Evolutionary conservation across 768 basidiomycete genomes (phyloP).

Genomic region (Boletus vermiculosoides): DNA sequence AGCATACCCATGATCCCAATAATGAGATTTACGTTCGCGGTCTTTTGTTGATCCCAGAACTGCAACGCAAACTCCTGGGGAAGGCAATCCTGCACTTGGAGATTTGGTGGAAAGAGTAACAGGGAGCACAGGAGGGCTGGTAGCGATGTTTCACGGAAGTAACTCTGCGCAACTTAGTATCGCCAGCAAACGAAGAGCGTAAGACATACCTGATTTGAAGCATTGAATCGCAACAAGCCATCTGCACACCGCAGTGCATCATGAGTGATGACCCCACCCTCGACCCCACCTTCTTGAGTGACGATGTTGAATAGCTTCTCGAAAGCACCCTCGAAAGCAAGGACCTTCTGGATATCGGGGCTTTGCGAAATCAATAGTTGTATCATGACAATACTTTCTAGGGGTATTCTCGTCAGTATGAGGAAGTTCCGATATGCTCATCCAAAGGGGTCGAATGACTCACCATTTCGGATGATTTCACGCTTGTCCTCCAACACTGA

Average conservation of each 20-base stretch:
- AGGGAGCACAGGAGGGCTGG: slow-evolving; percentile 64
- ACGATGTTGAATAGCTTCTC: slow-evolving; percentile 93
- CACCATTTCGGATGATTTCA: slow-evolving; percentile 88
- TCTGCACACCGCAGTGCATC: slow-evolving; percentile 87
- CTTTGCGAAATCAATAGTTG: slow-evolving; percentile 82
- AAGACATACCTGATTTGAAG: slow-evolving; percentile 81
- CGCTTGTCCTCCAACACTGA: slow-evolving; percentile 78
- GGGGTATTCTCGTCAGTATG: slow-evolving; percentile 16
- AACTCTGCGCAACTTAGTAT: slow-evolving; percentile 60
- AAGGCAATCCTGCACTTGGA: slow-evolving; percentile 55
- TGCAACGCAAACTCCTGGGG: slow-evolving; percentile 93
- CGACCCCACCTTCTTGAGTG: slow-evolving; percentile 83
- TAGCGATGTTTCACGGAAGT: slow-evolving; percentile 88
- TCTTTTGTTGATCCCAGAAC: slow-evolving; percentile 93
- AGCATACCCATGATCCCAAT: slow-evolving; percentile 86
- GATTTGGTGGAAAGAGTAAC: slow-evolving; percentile 65
- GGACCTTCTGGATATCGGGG: slow-evolving; percentile 92
- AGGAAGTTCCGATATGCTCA: background rate
- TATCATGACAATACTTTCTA: slow-evolving; percentile 82
- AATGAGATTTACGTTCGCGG: slow-evolving; percentile 74
- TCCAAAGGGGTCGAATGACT: slow-evolving; percentile 20
- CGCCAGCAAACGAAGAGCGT: background rate
- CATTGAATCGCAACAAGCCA: slow-evolving; percentile 86
- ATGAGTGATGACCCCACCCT: slow-evolving; percentile 83
- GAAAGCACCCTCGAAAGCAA: slow-evolving; percentile 96